Conservation (phyloP, 1,284 basidiomycete species). For the Jaminaea rosea region DNA sequence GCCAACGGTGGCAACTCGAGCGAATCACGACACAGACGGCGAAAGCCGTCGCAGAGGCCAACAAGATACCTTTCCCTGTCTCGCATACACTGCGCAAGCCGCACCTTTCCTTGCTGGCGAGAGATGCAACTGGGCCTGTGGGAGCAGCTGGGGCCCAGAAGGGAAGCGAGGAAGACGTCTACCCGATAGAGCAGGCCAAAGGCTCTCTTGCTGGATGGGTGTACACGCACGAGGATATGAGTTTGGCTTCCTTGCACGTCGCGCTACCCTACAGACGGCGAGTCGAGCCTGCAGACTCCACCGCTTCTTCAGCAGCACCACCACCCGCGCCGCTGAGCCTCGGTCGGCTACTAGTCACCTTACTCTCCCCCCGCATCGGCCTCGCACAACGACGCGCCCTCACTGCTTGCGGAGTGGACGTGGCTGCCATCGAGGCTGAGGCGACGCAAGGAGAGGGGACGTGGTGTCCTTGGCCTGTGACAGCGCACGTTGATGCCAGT, state of each 20-base stretch:
- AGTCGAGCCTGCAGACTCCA: background rate
- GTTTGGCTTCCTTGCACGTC: conserved; percentile 4
- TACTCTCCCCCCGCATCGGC: background rate
- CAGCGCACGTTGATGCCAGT: too few species aligned
- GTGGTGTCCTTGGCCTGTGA: too few species aligned
- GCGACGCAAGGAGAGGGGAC: too few species aligned
- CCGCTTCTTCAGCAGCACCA: background rate
- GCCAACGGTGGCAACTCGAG: too few species aligned
- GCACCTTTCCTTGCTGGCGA: background rate
- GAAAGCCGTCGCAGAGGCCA: too few species aligned
- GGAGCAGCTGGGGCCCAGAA: background rate
- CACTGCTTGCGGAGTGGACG: too few species aligned
- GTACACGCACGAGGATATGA: conserved; percentile 5
- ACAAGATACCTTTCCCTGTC: background rate
- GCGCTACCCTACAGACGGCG: conserved; percentile 2
- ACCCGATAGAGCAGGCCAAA: background rate
- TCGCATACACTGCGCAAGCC: background rate
- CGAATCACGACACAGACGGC: too few species aligned
- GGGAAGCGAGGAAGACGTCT: background rate
- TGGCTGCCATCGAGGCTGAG: too few species aligned
- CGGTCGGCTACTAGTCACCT: too few species aligned
- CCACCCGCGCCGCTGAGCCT: background rate
- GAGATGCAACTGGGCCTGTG: background rate
- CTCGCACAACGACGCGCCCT: too few species aligned
- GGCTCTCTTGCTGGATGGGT: conserved; percentile 5